Evolutionary conservation across 75 land plant species (phyloP), one percentile per base, ranked within the genome.

Genomic region (Adiantum capillusveneris): DNA sequence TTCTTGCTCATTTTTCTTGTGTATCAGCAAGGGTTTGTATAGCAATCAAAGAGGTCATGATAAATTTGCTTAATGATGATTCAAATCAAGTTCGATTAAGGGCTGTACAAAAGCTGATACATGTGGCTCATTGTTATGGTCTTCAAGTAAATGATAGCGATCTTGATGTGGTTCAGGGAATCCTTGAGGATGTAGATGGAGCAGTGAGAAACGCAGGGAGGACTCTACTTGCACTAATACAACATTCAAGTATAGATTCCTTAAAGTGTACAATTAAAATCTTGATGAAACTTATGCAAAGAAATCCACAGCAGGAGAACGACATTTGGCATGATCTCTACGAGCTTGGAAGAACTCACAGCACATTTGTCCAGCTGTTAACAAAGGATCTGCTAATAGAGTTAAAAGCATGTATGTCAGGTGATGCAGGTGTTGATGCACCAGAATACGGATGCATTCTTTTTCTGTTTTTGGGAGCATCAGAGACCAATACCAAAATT

Each of bases 11-110:
- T 6, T 56, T 69, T 26, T 61, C 49, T 43, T 29, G n/a, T 31
- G 60, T 56, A 29, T 24, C 55, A 26, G 14, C 3, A 25, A 22
- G 29, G 28, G 55, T 27, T 3, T 5, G 55, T 3, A 25, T 3
- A 25, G 13, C 16, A 24, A 53, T 53, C 2, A 18, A 5, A 26
- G 65, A 69, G 58, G 53, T 27, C 22, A 61, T 69, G 71, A 44
- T 53, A 12, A 59, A 69, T 45, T 53, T 69, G 64, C 46, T 69
- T 31, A 61, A 62, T 55, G 71, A 69, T 41, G 71, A 69, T 20
- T 62, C 61, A 22, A 42, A 36, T 22, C 22, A 46, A 42, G 71
- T 69, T 27, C 64, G 71, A 41, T 31, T 61, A 34, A 45, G 53
- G 39, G 57, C 71, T 44, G 29, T 69, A 30, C 50, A 55, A n/a